A percentile compares a stretch with the other conserved stretches of the same genome.
These are phyloP conservation scores for Geotrichum aggregatum DNA, from an alignment of 1,139 yeast species.

Conservation along the genomic window DNA sequence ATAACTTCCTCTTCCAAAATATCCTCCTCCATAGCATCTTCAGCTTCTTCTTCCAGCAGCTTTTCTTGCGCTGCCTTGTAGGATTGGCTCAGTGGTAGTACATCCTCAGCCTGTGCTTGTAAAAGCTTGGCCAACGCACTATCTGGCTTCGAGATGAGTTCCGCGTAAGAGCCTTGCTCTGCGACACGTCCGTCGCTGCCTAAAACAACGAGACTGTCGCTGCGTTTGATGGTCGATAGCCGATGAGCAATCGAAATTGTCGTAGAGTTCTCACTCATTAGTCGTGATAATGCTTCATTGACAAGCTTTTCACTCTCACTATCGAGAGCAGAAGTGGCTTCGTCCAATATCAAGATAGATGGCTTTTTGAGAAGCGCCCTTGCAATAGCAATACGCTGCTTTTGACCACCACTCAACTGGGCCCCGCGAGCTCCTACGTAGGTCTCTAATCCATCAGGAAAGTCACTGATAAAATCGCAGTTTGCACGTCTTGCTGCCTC, in stretches of 20 bases:
- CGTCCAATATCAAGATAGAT: slow-evolving; percentile 66
- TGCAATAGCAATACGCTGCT: slow-evolving; percentile 79
- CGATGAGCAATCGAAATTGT: slow-evolving; percentile 92
- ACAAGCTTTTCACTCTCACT: slow-evolving; percentile 84
- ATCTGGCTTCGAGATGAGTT: slow-evolving; percentile 55
- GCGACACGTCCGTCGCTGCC: slow-evolving; percentile 74
- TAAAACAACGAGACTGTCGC: slow-evolving; percentile 76
- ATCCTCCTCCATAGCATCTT: slow-evolving; percentile 7
- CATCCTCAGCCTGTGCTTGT: slow-evolving; percentile 39
- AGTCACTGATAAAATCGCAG: slow-evolving; percentile 65
- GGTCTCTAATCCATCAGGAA: slow-evolving; percentile 82
- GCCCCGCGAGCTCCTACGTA: slow-evolving; percentile 84
- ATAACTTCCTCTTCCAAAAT: slow-evolving; percentile 15
- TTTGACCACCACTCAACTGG: slow-evolving; percentile 83
- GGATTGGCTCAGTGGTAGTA: background rate
- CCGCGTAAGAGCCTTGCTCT: slow-evolving; percentile 73
- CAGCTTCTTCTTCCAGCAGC: slow-evolving; percentile 1
- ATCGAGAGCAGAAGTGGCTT: slow-evolving; percentile 81
- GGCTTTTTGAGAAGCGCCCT: slow-evolving; percentile 75
- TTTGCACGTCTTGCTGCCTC: slow-evolving; percentile 76
- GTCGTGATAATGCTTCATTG: slow-evolving; percentile 53
- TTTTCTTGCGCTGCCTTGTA: background rate
- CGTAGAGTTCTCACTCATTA: slow-evolving; percentile 66
- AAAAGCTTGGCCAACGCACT: slow-evolving; percentile 71
- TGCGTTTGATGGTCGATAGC: slow-evolving; percentile 78